Evolutionary conservation across 495 filamentous ascomycete genomes (phyloP).

Genomic region (Neurospora sp.): DNA sequence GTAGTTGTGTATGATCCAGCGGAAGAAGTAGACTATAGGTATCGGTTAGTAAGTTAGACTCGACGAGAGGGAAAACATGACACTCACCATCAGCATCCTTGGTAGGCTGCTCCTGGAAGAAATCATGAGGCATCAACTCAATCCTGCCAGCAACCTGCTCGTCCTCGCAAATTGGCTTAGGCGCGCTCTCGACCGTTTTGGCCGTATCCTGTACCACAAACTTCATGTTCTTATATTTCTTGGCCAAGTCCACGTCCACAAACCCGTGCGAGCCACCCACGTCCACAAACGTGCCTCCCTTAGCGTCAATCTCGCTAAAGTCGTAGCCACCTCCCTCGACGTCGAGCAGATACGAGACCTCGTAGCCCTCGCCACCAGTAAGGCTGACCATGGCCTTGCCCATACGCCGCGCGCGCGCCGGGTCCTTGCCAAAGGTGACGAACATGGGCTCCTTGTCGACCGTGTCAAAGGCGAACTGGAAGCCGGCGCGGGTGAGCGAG

Average conservation of each 20-base stretch:
- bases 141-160: slow-evolving; percentile 31
- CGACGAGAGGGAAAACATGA: background rate
- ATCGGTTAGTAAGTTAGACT: background rate
- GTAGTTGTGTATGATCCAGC: slow-evolving; percentile 52
- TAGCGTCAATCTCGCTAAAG: slow-evolving; percentile 29
- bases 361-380: slow-evolving; percentile 41
- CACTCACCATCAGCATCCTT: slow-evolving; percentile 38
- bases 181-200: slow-evolving; percentile 35
- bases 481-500: slow-evolving; percentile 33
- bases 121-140: slow-evolving; percentile 40
- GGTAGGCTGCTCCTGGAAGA: slow-evolving; percentile 44
- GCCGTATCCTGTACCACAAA: slow-evolving; percentile 51
- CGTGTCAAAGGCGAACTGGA: slow-evolving; percentile 38
- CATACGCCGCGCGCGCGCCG: slow-evolving; percentile 38
- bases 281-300: slow-evolving; percentile 40
- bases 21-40: slow-evolving; percentile 40
- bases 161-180: slow-evolving; percentile 30
- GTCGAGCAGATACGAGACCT: slow-evolving; percentile 33
- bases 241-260: slow-evolving; percentile 39
- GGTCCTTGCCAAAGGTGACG: slow-evolving; percentile 36
- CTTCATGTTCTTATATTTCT: slow-evolving; percentile 33
- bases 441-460: slow-evolving; percentile 41
- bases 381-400: slow-evolving; percentile 42
- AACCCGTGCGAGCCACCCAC: slow-evolving; percentile 48
- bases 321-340: slow-evolving; percentile 31